Percentiles rank a stretch among this genome's conserved stretches.
These are phyloP conservation scores for Nannochloris sp. DNA, from an alignment of 139 green algal genomes.

Conservation along the genomic window DNA sequence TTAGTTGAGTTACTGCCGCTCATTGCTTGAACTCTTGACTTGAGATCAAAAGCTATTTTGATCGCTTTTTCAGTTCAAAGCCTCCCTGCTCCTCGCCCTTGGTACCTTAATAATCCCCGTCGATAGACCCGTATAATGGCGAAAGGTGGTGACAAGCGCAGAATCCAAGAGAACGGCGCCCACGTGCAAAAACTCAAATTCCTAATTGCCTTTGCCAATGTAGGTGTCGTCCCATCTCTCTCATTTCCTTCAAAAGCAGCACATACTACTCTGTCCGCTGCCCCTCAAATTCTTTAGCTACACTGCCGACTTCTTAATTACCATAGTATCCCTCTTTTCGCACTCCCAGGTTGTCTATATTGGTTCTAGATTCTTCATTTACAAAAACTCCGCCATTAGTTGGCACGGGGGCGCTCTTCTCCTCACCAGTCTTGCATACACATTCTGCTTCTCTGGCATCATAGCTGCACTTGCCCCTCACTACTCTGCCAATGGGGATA, in stretches of 20 bases:
- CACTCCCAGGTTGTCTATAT: slow-evolving; percentile 15
- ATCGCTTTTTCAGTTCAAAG: no score
- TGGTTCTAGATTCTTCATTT: slow-evolving; percentile 26
- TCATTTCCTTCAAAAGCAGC: not conserved
- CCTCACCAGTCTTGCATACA: slow-evolving; percentile 18
- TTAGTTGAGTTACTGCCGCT: no score
- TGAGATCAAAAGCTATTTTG: no score
- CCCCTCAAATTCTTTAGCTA: no score
- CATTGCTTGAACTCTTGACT: no score
- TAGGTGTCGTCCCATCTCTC: not conserved
- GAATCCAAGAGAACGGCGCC: slow-evolving; percentile 47
- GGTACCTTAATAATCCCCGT: slow-evolving; percentile 52
- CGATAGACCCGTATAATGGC: no score
- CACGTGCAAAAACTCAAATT: slow-evolving; percentile 24
- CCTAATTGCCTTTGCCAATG: slow-evolving; percentile 26
- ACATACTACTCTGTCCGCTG: no score
- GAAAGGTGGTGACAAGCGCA: slow-evolving; percentile 59
- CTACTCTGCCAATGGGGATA: slow-evolving; percentile 42
- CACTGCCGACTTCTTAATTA: no score
- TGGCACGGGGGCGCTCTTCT: slow-evolving; percentile 26
- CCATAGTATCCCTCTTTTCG: not conserved
- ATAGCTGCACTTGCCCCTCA: slow-evolving; percentile 27
- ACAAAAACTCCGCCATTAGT: not conserved
- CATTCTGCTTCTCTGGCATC: slow-evolving; percentile 41
- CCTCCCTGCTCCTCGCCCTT: no score